Evolutionary conservation across 352 stramenopile genomes (phyloP), one percentile per base, ranked within the genome.

Genomic region (Phytopythium mirpurense): DNA sequence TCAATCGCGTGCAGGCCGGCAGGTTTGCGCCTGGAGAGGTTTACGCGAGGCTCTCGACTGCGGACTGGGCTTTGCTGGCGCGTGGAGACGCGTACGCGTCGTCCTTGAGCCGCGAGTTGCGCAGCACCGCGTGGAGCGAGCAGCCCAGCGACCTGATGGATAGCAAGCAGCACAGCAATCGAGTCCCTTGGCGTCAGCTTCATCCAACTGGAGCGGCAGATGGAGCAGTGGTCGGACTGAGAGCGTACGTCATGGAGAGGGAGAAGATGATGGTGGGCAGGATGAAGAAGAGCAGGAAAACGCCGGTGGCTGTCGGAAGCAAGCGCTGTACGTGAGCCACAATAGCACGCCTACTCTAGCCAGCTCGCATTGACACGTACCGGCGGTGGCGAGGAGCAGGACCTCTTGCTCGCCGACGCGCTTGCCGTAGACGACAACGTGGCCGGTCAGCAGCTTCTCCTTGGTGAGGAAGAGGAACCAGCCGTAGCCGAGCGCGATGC

Each of bases 211-310:
- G 16, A 24, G 23, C 4, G n/a, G n/a, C n/a, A n/a, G n/a, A n/a
- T n/a, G n/a, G n/a, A n/a, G n/a, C n/a, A n/a, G n/a, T n/a, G n/a
- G n/a, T n/a, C n/a, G n/a, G n/a, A n/a, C n/a, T n/a, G n/a, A n/a
- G 19, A 15, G 31, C 72, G 56, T 68, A 88, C 77, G 70, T 83
- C 51, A 76, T 67, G 18, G 78, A 86, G 10, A 88, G 57, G 43
- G 74, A 76, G 51, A 88, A 86, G 50, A 88, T 56, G 48, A 88
- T 80, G 10, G 68, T 82, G 21, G 78, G 78, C 21, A 88, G 59
- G 37, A 88, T 81, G 62, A 86, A 86, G 65, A 86, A 85, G 23
- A 88, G 65, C 32, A 88, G 60, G 53, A 88, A 88, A 38, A 88
- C 69, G 54, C 83, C 68, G 12, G 78, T 86, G 18, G 75, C 78